Evolutionary conservation across 2,329 filamentous ascomycete genomes (phyloP), one percentile per base, ranked within the genome.

Genomic region (Amauroascus verrucosus): DNA sequence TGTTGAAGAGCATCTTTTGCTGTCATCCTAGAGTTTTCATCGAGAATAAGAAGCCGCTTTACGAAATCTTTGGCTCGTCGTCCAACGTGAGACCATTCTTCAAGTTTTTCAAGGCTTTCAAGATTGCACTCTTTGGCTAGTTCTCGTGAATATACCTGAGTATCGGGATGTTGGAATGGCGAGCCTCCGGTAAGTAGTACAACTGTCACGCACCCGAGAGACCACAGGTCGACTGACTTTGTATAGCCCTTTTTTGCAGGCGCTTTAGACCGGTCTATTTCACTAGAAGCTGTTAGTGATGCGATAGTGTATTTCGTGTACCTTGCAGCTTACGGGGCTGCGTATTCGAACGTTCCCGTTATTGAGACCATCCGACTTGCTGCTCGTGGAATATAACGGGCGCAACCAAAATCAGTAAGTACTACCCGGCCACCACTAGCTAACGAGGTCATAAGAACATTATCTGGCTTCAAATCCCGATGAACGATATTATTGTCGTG

Each of bases 391-490:
- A 70, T 55, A 48, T 65, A 54, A 37, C 73, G 72, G 1, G 79
- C 75, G 58, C 76, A 75, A 7, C 80, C 80, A 60, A 84, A 84
- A 62, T 83, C 81, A 0, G 78, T 80, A 40, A 84, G 68, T 1
- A 83, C 71, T 6, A 83, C 69, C 20, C 81, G 72, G 20, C 72
- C 71, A 2, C 75, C 74, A 41, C 69, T 66, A 13, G 70, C 67
- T 49, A 76, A 69, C 1, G 76, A 78, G 0, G 77, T 77, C 72
- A 83, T 73, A 28, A 84, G 70, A 7, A 83, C 75, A 58, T 83
- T 83, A 50, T 83, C 80, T 0, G 79, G 80, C 60, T 83, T 84
- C 47, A 83, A 70, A 60, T 84, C 81, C 30, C 81, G 72, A 62
- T 84, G 81, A 3, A 78, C 78, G 41, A 83, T 77, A 38, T 73